Percentiles rank a stretch among this genome's conserved stretches.
Conservation (phyloP, 805 yeast species). For the Peterozyma xylosa region DNA sequence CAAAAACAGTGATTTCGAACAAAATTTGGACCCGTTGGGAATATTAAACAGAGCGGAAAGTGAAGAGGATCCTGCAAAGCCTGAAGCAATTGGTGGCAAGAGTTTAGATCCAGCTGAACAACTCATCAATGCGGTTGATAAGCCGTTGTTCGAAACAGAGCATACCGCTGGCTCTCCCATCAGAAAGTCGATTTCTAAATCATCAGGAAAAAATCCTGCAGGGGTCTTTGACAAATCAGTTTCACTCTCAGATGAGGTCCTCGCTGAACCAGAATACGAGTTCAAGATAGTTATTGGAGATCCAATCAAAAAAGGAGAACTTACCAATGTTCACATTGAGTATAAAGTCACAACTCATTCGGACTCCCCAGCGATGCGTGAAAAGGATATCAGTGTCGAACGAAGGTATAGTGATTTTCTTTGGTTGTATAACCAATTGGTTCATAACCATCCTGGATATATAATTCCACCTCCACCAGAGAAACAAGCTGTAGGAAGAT, state of each 20-base stretch:
- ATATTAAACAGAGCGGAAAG: constrained; percentile 9
- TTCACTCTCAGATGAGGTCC: not conserved
- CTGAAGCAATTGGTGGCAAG: not conserved
- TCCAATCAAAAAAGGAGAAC: constrained; percentile 86
- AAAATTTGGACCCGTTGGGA: constrained; percentile 24
- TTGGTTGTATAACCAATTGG: constrained; percentile 88
- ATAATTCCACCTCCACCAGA: constrained; percentile 96
- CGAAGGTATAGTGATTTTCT: constrained; percentile 89
- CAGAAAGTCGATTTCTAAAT: constrained; percentile 12
- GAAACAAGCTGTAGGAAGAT: constrained; percentile 87
- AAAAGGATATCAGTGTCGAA: constrained; percentile 47
- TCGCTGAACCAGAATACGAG: constrained; percentile 7
- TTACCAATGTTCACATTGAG: constrained; percentile 82
- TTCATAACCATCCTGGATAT: constrained; percentile 80
- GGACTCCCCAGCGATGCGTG: constrained; percentile 27
- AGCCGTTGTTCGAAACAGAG: constrained; percentile 44
- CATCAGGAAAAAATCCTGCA: constrained; percentile 11
- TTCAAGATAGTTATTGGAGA: constrained; percentile 76
- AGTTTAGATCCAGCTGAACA: constrained; percentile 16
- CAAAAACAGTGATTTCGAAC: constrained; percentile 6
- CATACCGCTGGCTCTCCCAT: constrained; percentile 11
- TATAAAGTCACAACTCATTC: constrained; percentile 68
- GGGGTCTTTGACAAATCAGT: not conserved
- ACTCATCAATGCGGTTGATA: constrained; percentile 38
- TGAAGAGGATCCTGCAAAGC: constrained; percentile 1